phyloP scores from a whole-genome alignment of 2,329 filamentous ascomycete species.

The Parafenestella ontariensis region DNA sequence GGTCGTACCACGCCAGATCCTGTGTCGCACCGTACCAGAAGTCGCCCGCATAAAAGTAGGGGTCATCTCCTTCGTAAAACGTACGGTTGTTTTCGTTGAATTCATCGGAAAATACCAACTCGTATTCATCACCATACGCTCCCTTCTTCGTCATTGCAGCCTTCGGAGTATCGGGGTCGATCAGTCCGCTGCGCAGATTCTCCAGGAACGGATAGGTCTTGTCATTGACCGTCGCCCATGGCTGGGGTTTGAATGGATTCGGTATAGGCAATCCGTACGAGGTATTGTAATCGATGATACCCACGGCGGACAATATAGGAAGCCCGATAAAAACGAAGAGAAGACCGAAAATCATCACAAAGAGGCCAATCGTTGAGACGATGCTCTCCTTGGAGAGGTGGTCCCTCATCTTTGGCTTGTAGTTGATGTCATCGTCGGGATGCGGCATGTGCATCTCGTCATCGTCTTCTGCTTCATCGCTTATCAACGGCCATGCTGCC shows the following conservation, averaged over 20 bases:
- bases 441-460: constrained; percentile 63
- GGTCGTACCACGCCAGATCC: constrained; percentile 61
- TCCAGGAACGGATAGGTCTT: constrained; percentile 55
- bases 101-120: constrained; percentile 64
- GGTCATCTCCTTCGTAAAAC: constrained; percentile 65
- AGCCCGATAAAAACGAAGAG: constrained; percentile 59
- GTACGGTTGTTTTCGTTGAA: constrained; percentile 62
- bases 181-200: constrained; percentile 57
- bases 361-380: constrained; percentile 52
- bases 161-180: constrained; percentile 61
- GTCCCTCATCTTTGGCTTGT: constrained; percentile 53
- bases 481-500: constrained; percentile 55
- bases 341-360: constrained; percentile 57
- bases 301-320: constrained; percentile 57
- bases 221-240: constrained; percentile 59
- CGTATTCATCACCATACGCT: constrained; percentile 54
- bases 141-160: constrained; percentile 55
- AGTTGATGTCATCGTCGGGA: constrained; percentile 56
- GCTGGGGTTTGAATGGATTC: constrained; percentile 31
- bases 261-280: constrained; percentile 50
- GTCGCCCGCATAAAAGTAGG: constrained; percentile 61
- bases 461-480: constrained; percentile 60
- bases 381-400: constrained; percentile 55
- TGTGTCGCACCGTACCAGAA: constrained; percentile 63
- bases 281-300: constrained; percentile 50